Conservation (phyloP, 164 flowering plant species). For the Umbilicus rupestris region DNA sequence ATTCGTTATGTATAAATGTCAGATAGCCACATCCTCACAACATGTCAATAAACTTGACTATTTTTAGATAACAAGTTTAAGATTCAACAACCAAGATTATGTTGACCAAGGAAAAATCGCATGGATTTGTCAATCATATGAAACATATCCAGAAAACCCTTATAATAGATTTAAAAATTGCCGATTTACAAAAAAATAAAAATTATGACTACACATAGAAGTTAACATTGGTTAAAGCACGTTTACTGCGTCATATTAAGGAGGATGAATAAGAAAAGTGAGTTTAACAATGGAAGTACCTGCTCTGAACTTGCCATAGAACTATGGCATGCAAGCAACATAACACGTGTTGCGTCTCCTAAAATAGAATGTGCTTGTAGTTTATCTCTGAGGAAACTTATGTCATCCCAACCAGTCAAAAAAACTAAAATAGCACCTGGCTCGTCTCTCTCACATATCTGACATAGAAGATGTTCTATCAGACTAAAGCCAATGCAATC, state of each 20-base stretch:
- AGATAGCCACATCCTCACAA: background rate
- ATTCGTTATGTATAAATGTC: background rate
- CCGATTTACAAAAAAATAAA: too few species aligned
- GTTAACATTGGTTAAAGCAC: too few species aligned
- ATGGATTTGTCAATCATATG: background rate
- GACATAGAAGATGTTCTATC: conserved; percentile 61
- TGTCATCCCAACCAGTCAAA: conserved; percentile 99
- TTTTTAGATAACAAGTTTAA: background rate
- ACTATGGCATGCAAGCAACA: conserved; percentile 91
- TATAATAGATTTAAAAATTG: too few species aligned
- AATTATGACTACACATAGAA: too few species aligned
- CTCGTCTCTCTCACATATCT: conserved; percentile 66
- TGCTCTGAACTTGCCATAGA: conserved; percentile 97
- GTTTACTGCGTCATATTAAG: too few species aligned
- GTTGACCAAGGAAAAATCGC: background rate
- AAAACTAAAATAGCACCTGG: conserved; percentile 92
- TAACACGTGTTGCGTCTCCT: conserved; percentile 71
- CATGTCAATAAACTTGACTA: background rate
- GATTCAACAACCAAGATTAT: background rate
- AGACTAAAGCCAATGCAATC: conserved; percentile 88
- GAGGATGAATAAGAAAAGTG: too few species aligned
- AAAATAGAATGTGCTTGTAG: conserved; percentile 61
- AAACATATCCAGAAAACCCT: background rate
- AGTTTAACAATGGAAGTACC: conserved; percentile 31
- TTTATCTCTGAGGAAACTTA: conserved; percentile 77